Percentiles rank a stretch among this genome's conserved stretches.
Evolutionary conservation across 2,329 filamentous ascomycete species (phyloP).

Genomic region (Passalora sequoiae): DNA sequence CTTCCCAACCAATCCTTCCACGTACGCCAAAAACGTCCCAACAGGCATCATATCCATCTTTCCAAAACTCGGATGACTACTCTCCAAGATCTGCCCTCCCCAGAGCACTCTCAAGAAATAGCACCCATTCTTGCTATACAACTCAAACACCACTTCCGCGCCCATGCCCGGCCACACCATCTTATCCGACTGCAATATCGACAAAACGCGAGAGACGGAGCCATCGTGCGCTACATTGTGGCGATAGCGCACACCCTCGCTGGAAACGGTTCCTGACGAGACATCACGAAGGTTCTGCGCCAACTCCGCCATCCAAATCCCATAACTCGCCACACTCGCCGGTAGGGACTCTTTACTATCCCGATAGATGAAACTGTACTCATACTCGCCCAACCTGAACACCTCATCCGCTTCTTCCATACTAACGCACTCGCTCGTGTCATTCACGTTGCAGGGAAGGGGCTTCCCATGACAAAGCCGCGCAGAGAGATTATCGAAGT

Average conservation of each 20-base stretch:
- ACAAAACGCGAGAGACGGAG: slow-evolving; percentile 61
- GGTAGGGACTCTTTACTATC: slow-evolving; percentile 58
- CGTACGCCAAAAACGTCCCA: slow-evolving; percentile 60
- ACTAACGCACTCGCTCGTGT: slow-evolving; percentile 54
- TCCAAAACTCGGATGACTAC: slow-evolving; percentile 64
- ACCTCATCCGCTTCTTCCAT: slow-evolving; percentile 61
- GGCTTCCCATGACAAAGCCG: slow-evolving; percentile 70
- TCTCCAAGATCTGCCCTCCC: slow-evolving; percentile 61
- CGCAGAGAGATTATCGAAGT: slow-evolving; percentile 77
- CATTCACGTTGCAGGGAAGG: slow-evolving; percentile 60
- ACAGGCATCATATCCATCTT: slow-evolving; percentile 65
- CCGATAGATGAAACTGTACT: slow-evolving; percentile 74
- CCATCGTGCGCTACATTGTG: slow-evolving; percentile 83
- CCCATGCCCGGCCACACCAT: slow-evolving; percentile 89
- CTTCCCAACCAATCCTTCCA: slow-evolving; percentile 64
- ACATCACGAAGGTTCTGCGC: slow-evolving; percentile 57
- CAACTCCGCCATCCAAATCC: slow-evolving; percentile 70
- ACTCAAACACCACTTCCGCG: slow-evolving; percentile 69
- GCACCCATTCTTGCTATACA: slow-evolving; percentile 51
- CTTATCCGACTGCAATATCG: slow-evolving; percentile 63
- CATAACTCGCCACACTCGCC: slow-evolving; percentile 58
- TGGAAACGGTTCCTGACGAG: slow-evolving; percentile 24
- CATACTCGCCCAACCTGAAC: slow-evolving; percentile 72
- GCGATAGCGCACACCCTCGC: slow-evolving; percentile 49
- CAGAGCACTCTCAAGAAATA: slow-evolving; percentile 64